These are phyloP conservation scores for Ulmus americana DNA, from an alignment of 331 rosid species.

Conservation along the genomic window DNA sequence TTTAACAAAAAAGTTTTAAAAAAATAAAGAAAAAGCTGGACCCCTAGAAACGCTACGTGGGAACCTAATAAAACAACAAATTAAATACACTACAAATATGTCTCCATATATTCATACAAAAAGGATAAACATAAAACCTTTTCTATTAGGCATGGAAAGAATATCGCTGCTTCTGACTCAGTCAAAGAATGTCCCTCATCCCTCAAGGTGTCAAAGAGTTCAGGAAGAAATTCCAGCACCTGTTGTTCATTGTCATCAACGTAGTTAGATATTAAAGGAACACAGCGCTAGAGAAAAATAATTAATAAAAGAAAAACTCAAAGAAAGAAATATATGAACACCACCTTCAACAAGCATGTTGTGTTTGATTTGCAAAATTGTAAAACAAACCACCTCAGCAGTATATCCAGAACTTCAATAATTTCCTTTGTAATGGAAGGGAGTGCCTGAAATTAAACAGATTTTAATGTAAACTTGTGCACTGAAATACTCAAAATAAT, in stretches of 20 bases:
- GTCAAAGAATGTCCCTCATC: constrained; percentile 73
- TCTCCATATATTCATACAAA: constrained; percentile 2
- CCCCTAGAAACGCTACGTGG: too few relatives aligned
- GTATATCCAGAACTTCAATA: constrained; percentile 85
- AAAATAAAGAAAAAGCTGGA: too few relatives aligned
- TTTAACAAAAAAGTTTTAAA: too few relatives aligned
- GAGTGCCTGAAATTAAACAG: constrained; percentile 56
- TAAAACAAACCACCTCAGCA: constrained; percentile 85
- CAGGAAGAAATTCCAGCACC: constrained; percentile 96
- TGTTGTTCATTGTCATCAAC: constrained; percentile 26
- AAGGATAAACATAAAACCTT: constrained; percentile 49
- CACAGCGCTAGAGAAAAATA: background rate
- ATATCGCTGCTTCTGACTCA: constrained; percentile 84
- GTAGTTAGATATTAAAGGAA: constrained; percentile 2
- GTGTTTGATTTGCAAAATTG: constrained; percentile 99
- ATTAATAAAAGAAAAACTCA: background rate
- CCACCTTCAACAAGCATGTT: constrained; percentile 87
- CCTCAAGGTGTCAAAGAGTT: constrained; percentile 70
- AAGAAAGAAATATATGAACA: constrained; percentile 4
- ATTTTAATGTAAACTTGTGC: constrained; percentile 6
- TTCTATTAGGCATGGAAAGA: constrained; percentile 85
- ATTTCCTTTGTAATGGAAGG: constrained; percentile 71
- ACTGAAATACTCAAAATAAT: constrained; percentile 5
- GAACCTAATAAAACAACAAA: background rate
- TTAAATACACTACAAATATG: background rate